Evolutionary conservation across 768 basidiomycete genomes (phyloP), one percentile per base, ranked within the genome.

Genomic region (Mycena latifolia): DNA sequence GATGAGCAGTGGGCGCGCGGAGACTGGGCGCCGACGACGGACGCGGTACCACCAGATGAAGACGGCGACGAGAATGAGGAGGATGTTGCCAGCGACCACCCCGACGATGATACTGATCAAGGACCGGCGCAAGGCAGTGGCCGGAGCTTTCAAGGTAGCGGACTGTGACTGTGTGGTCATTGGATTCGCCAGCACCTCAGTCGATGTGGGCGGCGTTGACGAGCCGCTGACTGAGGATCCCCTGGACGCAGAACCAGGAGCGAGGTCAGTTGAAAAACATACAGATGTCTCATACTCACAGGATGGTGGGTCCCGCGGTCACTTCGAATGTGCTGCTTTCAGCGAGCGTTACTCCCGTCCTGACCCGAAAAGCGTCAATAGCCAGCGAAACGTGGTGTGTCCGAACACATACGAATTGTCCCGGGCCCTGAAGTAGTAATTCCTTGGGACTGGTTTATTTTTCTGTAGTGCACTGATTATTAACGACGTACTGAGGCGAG

Each of bases 371-470:
- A 5, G 29, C 12, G 31, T 39, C 17, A 61, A 46, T 47, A 31
- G 29, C 7, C 10, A 25, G 0, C n/a, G 20, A 15, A 43, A n/a
- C 27, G 18, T 9, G 25, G 14, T 17, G 15, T 6, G 6, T 14
- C 33, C 43, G 24, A 17, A 6, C 18, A 55, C 61, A 22, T 48
- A 63, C 61, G 53, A n/a, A n/a, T 55, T 48, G 46, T 63, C 54
- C n/a, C 28, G 35, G 10, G 61, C 61, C 12, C 47, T 46, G 46
- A 63, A 63, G 54, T 48, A 63, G 46, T 63, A 63, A 9, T 47
- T 48, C 29, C 61, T 63, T 24, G 12, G 5, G 14, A 9, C 15
- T 6, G 18, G 5, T 8, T 55, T 6, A 43, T 29, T 50, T 37
- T 10, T 39, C n/a, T 35, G 0, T 9, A 17, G 17, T 55, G 10